phyloP scores from a whole-genome alignment of 2,329 filamentous ascomycete genomes.

The Beauveria caledonica region DNA sequence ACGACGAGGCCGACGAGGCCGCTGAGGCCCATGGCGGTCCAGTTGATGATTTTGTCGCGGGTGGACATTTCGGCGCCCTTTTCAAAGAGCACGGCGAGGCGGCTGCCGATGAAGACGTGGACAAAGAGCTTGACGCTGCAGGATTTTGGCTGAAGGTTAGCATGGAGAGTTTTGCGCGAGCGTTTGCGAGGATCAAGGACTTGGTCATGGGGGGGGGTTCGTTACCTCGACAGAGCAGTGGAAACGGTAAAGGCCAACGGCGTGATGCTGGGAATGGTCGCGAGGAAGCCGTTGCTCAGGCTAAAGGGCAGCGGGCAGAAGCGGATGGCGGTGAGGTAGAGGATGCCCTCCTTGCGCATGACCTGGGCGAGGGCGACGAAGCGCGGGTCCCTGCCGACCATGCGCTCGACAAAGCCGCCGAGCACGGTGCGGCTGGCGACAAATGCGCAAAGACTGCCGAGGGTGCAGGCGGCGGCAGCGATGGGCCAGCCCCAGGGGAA shows the following conservation, averaged over 20 bases:
- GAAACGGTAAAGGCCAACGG: slow-evolving; percentile 70
- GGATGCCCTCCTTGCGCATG: slow-evolving; percentile 80
- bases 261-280: slow-evolving; percentile 83
- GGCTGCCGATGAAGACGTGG: slow-evolving; percentile 83
- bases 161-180: neutral
- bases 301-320: slow-evolving; percentile 90
- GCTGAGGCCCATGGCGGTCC: slow-evolving; percentile 68
- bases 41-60: slow-evolving; percentile 73
- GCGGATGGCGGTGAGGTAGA: slow-evolving; percentile 83
- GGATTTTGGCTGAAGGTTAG: neutral
- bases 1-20: slow-evolving; percentile 64
- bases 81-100: slow-evolving; percentile 76
- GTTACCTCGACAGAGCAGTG: slow-evolving; percentile 63
- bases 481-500: slow-evolving; percentile 69
- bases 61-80: slow-evolving; percentile 74
- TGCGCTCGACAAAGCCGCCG: slow-evolving; percentile 65
- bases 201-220: neutral
- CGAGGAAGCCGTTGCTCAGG: slow-evolving; percentile 86
- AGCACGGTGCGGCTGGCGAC: slow-evolving; percentile 72
- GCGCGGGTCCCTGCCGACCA: slow-evolving; percentile 74
- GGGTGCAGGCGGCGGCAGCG: slow-evolving; percentile 67
- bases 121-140: slow-evolving; percentile 75
- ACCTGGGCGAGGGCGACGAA: slow-evolving; percentile 86
- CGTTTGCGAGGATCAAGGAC: neutral
- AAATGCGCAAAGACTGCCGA: slow-evolving; percentile 73